phyloP scores from a whole-genome alignment of 2,329 filamentous ascomycete species.

The Boeremia lycopersici region DNA sequence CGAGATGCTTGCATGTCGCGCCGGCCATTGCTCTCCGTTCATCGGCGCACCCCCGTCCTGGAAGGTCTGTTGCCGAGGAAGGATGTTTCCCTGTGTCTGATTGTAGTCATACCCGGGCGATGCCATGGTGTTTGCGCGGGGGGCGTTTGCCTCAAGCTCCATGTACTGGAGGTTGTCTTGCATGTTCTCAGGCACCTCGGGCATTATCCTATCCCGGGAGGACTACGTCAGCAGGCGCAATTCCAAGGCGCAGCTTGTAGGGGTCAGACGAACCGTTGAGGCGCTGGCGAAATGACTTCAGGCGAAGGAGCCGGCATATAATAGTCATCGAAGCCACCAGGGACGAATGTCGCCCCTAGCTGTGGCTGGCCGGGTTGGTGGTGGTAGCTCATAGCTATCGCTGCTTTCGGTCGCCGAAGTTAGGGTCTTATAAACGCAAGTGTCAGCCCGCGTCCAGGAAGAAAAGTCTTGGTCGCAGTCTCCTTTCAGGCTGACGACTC shows the following conservation, averaged over 20 bases:
- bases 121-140: slow-evolving; percentile 36
- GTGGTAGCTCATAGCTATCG: slow-evolving; percentile 46
- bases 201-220: slow-evolving; percentile 73
- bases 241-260: slow-evolving; percentile 25
- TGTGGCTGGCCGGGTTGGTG: slow-evolving; percentile 45
- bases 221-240: slow-evolving; percentile 41
- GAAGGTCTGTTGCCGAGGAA: slow-evolving; percentile 41
- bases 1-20: slow-evolving; percentile 45
- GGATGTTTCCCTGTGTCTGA: slow-evolving; percentile 35
- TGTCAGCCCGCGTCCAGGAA: slow-evolving; percentile 39
- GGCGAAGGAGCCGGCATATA: slow-evolving; percentile 63
- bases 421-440: slow-evolving; percentile 21
- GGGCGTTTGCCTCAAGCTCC: slow-evolving; percentile 75
- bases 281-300: slow-evolving; percentile 71
- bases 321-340: slow-evolving; percentile 70
- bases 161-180: slow-evolving; percentile 91
- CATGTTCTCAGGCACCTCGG: slow-evolving; percentile 95
- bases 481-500: slow-evolving; percentile 20
- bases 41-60: slow-evolving; percentile 26
- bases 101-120: slow-evolving; percentile 40
- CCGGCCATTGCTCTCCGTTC: slow-evolving; percentile 37
- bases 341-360: slow-evolving; percentile 67
- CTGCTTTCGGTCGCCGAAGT: slow-evolving; percentile 18
- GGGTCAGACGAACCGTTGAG: slow-evolving; percentile 65
- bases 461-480: slow-evolving; percentile 17